Conservation (phyloP, 345 rosid genomes). For the Brassica nigra region DNA sequence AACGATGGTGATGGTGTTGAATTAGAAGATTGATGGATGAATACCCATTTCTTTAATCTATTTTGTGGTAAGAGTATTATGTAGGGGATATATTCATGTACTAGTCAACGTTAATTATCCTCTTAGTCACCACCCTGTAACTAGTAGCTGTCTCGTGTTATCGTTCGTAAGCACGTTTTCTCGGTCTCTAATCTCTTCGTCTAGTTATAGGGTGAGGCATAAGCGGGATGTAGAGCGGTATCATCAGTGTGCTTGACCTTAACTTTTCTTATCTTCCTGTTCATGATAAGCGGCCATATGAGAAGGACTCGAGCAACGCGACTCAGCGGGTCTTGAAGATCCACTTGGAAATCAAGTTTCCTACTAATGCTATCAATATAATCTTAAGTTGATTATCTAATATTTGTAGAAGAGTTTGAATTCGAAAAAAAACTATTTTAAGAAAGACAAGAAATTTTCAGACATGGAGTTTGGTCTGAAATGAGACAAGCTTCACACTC, state of each 20-base stretch:
- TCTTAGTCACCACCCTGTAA: neutral
- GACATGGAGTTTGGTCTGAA: neutral
- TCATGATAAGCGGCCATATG: constrained; percentile 48
- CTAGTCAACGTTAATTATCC: neutral
- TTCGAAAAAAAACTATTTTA: neutral
- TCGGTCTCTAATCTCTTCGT: neutral
- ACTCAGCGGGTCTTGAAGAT: constrained; percentile 88
- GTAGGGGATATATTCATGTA: neutral
- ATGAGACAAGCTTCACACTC: neutral
- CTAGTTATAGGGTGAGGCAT: constrained; percentile 39
- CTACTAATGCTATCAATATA: constrained; percentile 65
- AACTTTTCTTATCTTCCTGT: constrained; percentile 47
- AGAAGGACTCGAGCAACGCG: constrained; percentile 55
- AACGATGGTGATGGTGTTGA: constrained; percentile 16
- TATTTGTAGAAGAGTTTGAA: neutral
- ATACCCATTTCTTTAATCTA: neutral
- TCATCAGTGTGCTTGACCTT: constrained; percentile 47
- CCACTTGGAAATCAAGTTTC: constrained; percentile 86
- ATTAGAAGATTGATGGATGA: constrained; percentile 14
- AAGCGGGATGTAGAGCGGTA: constrained; percentile 49
- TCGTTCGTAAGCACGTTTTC: neutral
- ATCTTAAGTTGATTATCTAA: no score
- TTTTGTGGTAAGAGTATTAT: neutral
- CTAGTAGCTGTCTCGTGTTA: neutral
- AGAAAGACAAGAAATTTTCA: neutral